phyloP scores from a whole-genome alignment of 2,329 filamentous ascomycete species.

The Dactylellina drechsleri region DNA sequence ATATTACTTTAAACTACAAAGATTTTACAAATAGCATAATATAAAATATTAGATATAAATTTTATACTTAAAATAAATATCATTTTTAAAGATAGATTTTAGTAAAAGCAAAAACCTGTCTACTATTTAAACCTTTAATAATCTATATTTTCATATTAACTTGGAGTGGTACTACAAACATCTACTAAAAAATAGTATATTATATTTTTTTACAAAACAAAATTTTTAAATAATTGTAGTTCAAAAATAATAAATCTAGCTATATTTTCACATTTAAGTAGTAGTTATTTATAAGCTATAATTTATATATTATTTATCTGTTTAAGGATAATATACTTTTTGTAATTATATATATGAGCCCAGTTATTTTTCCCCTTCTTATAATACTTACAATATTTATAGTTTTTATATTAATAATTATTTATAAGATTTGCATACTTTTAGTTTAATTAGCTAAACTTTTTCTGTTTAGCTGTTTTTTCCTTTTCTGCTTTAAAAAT shows the following conservation, averaged over 20 bases:
- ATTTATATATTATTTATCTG: constrained; percentile 64
- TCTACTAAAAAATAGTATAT: constrained; percentile 55
- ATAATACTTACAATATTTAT: neutral
- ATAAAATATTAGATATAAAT: too few species aligned
- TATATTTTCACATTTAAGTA: constrained; percentile 61
- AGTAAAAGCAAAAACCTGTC: neutral
- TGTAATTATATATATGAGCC: constrained; percentile 6
- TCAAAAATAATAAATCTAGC: constrained; percentile 50
- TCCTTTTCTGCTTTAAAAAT: constrained; percentile 17
- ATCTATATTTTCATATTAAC: neutral
- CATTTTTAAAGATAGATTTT: too few species aligned
- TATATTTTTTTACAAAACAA: constrained; percentile 53
- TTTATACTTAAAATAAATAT: too few species aligned
- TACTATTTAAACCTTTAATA: constrained; percentile 3
- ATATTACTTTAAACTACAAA: constrained; percentile 6
- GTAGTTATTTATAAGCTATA: constrained; percentile 68
- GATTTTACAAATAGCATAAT: neutral
- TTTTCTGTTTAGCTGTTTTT: constrained; percentile 59
- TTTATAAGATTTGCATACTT: constrained; percentile 60
- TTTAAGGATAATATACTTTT: constrained; percentile 60
- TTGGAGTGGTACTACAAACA: neutral
- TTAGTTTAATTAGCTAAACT: constrained; percentile 59
- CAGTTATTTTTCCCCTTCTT: neutral
- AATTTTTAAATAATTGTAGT: constrained; percentile 41
- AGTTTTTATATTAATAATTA: neutral